Evolutionary conservation across 257 asterid genomes (phyloP).

Genomic region (Solanum ossicruentum): DNA sequence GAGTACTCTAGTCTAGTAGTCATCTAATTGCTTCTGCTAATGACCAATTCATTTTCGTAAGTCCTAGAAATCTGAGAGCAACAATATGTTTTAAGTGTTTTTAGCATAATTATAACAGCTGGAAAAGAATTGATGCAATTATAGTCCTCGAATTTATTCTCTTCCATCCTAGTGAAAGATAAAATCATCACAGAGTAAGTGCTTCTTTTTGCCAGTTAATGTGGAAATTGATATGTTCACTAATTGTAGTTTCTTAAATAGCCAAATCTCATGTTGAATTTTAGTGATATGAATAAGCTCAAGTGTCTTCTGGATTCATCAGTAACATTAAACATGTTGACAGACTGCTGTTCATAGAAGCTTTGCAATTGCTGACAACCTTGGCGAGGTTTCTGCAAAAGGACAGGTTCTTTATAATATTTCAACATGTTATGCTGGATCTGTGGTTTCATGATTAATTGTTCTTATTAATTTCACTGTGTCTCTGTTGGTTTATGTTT

Average conservation of each 20-base stretch:
- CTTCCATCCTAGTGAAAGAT: background rate
- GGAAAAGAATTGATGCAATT: background rate
- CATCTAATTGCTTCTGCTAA: background rate
- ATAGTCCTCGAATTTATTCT: background rate
- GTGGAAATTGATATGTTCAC: background rate
- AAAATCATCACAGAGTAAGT: background rate
- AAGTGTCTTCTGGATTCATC: background rate
- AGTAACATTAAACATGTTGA: background rate
- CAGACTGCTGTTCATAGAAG: conserved; percentile 96
- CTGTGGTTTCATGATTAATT: background rate
- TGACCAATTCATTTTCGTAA: background rate
- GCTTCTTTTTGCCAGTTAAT: background rate
- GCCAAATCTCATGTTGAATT: background rate
- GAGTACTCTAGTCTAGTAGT: background rate
- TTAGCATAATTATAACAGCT: background rate
- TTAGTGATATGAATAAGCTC: background rate
- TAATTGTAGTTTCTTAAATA: background rate
- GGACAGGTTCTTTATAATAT: conserved; percentile 42
- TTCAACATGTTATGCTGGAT: background rate
- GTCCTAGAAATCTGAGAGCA: background rate
- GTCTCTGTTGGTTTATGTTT: conserved; percentile 16
- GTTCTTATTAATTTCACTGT: background rate
- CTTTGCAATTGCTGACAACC: conserved; percentile 81
- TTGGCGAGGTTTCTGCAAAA: conserved; percentile 92
- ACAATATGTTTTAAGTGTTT: background rate